A percentile compares a stretch with the other conserved stretches of the same genome.
Conservation (phyloP, 768 basidiomycete genomes). For the Flagelloscypha sp. region DNA sequence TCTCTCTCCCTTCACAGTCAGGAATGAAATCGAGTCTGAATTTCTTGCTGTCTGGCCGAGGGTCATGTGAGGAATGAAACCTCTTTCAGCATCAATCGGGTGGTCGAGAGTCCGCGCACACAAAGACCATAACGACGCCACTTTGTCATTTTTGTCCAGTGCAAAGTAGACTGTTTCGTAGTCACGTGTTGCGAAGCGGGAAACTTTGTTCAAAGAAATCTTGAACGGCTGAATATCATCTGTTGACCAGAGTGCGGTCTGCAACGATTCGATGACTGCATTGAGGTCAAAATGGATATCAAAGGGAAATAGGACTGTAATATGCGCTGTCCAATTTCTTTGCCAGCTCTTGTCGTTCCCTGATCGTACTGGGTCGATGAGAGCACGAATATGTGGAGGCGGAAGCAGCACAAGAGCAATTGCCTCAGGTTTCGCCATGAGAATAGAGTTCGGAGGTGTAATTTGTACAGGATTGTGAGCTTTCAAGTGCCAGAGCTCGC, state of each 20-base stretch:
- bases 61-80: slow-evolving; percentile 14
- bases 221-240: slow-evolving; percentile 12
- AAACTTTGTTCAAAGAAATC: slow-evolving; percentile 10
- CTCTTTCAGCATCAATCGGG: slow-evolving; percentile 10
- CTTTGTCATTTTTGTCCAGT: slow-evolving; percentile 3
- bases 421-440: too few species aligned
- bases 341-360: slow-evolving; percentile 13
- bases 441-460: too few species aligned
- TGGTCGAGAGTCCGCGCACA: slow-evolving; percentile 11
- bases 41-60: slow-evolving; percentile 11
- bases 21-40: slow-evolving; percentile 5
- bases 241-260: too few species aligned
- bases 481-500: too few species aligned
- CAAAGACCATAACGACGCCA: slow-evolving; percentile 11
- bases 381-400: slow-evolving; percentile 7
- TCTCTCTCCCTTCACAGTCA: slow-evolving; percentile 9
- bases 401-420: slow-evolving; percentile 15
- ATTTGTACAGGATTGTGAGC: too few species aligned
- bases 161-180: slow-evolving; percentile 15
- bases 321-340: slow-evolving; percentile 15
- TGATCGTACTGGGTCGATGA: slow-evolving; percentile 10
- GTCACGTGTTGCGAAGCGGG: slow-evolving; percentile 7
- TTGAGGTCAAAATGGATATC: slow-evolving; percentile 7
- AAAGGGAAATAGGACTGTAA: slow-evolving; percentile 15
- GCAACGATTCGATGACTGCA: slow-evolving; percentile 1